Evolutionary conservation across 140 eudicot species (phyloP).

Genomic region (Flaveria floridana): DNA sequence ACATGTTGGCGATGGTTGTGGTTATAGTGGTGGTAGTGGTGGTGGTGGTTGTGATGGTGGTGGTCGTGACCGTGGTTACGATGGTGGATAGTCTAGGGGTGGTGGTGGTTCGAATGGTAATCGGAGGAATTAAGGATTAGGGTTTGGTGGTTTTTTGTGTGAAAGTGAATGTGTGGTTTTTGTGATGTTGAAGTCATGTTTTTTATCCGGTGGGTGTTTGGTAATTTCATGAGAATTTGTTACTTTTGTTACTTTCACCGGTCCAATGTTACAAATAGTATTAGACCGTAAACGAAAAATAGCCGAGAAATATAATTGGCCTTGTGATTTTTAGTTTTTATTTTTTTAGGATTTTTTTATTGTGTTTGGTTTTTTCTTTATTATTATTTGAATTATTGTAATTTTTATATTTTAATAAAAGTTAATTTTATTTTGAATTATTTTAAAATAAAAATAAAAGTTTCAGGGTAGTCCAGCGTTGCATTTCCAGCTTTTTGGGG

Average conservation of each 20-base stretch:
- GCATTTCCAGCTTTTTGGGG: no score
- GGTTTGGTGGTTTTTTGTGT: neutral
- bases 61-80: slow-evolving; percentile 43
- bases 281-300: no score
- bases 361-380: no score
- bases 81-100: slow-evolving; percentile 43
- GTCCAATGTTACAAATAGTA: no score
- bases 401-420: no score
- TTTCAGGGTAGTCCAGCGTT: no score
- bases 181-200: slow-evolving; percentile 20
- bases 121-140: slow-evolving; percentile 50
- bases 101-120: slow-evolving; percentile 54
- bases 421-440: no score
- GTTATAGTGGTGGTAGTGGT: slow-evolving; percentile 30
- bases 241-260: neutral
- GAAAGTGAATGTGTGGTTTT: neutral
- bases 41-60: slow-evolving; percentile 39
- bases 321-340: no score
- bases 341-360: no score
- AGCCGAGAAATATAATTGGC: no score
- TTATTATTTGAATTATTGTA: no score
- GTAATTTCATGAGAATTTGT: neutral
- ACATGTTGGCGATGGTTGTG: slow-evolving; percentile 34
- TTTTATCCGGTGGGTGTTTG: neutral
- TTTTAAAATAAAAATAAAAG: no score